Base-by-base conservation (phyloP, 495 filamentous ascomycete species). In the Parachaetomium inaequale region DNA sequence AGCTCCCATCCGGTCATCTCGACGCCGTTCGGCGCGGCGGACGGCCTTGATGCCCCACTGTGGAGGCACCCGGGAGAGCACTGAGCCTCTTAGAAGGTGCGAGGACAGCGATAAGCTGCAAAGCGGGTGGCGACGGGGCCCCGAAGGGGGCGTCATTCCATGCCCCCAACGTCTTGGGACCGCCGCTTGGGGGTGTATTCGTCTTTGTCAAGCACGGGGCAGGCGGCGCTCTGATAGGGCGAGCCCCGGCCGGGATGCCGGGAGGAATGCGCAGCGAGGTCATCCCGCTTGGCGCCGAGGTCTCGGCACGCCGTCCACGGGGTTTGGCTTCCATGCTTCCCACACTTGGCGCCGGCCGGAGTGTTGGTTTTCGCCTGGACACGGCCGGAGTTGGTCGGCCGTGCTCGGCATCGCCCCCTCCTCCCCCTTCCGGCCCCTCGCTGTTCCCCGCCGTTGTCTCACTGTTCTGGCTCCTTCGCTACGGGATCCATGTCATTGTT, bases 41-140 rank as follows among this genome's bases (percentile, higher is more conserved):
- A 58, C 34, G 54, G 45, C 45, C 38, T 49, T 11, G 45, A 43
- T 46, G 60, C 62, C 66, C 59, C 54, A 51, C 59, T 54, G 58
- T 29, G 60, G 36, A 47, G 36, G 55, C n/a, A n/a, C n/a, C n/a
- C n/a, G n/a, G n/a, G n/a, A n/a, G n/a, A 42, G 14, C 15, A 17
- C 28, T 34, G 57, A 19, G 56, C 60, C 60, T 56, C 43, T 57
- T 21, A 56, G 53, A 23, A 36, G 12, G 40, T 40, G 12, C 7
- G 10, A n/a, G 53, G 51, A 50, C 25, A 11, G 25, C 43, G 61
- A 63, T 61, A 61, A 53, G 61, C 31, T 55, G 57, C 50, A 58
- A n/a, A 53, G 32, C 49, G 58, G 63, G 66, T 68, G 66, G 63
- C 63, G 32, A 68, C 55, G n/a, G 60, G 50, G n/a, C 23, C 21